Evolutionary conservation across 2,329 filamentous ascomycete species (phyloP), one percentile per base, ranked within the genome.

Genomic region (Xylaria digitata): DNA sequence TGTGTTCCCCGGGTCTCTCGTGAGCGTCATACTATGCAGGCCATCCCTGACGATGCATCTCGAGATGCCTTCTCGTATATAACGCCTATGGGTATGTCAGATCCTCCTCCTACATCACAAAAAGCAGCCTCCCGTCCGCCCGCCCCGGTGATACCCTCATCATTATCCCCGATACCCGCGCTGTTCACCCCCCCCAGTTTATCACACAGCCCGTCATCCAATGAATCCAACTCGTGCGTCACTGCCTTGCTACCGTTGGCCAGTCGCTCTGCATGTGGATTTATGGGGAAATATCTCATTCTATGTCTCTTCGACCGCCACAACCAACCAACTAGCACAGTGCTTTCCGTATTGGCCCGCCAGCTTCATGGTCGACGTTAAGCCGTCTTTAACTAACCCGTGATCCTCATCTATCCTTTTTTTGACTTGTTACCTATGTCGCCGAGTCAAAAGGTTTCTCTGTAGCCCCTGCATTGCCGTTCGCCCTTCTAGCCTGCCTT

Each of bases 21-120:
- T 82, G 80, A 81, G 80, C 73, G 74, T 76, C 70, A 73, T 75
- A 75, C 74, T 75, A 80, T 81, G 80, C 82, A 81, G 76, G 66
- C 65, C 48, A 81, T 79, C 80, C 82, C 80, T 80, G 81, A 76
- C 77, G 80, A 81, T 79, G 79, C 80, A 73, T 80, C 80, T 80
- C 80, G 75, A 76, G 80, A 80, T 79, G 79, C 78, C 72, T 79
- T 80, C 68, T 82, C 81, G 69, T 85, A 82, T 78, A 81, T 87
- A 72, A 81, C 80, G 74, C 86, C 85, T 78, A 85, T 87, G 79
- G 86, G 86, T 87, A 79, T 84, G 85, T 80, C 34, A 61, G 60
- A 60, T 66, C 58, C 50, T 59, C 50, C 17, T 66, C 58, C 54
- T 56, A 49, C 9, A 56, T 71, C 32, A 26, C 46, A 45, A 57